A percentile compares a stretch with the other conserved stretches of the same genome.
Conservation (phyloP, 148 eudicot genomes). For the Rhododendron simsii region DNA sequence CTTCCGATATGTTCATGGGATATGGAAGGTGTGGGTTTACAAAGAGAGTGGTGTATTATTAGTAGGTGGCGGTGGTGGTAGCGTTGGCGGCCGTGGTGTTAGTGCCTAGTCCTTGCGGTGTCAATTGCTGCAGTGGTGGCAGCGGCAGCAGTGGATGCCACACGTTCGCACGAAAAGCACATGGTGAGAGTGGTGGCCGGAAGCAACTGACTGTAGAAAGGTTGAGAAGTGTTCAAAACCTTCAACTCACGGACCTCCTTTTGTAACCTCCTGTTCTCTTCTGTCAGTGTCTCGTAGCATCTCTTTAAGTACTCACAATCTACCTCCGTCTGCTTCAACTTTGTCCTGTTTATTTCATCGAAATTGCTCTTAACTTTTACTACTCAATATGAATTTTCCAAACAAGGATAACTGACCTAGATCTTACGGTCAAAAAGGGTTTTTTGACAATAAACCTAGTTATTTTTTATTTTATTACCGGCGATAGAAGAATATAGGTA, state of each 20-base stretch:
- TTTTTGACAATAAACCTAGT: too few relatives aligned
- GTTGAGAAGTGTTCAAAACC: constrained; percentile 68
- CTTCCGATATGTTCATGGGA: neutral
- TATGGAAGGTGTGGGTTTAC: neutral
- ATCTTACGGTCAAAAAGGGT: too few relatives aligned
- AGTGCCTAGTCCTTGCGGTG: neutral
- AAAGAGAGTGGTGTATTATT: neutral
- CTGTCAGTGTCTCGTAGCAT: constrained; percentile 77
- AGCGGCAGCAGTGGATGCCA: constrained; percentile 4
- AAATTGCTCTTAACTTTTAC: neutral
- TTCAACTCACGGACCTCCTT: constrained; percentile 82
- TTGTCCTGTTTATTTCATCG: constrained; percentile 47
- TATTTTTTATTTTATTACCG: too few relatives aligned
- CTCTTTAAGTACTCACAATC: constrained; percentile 89
- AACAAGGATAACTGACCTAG: neutral
- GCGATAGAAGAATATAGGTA: too few relatives aligned
- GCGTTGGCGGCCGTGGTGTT: neutral
- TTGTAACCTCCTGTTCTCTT: constrained; percentile 82
- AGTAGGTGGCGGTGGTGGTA: neutral
- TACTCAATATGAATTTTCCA: too few relatives aligned
- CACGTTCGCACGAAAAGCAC: constrained; percentile 93
- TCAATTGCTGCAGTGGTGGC: neutral
- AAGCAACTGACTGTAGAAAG: constrained; percentile 56
- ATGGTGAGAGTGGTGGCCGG: constrained; percentile 88
- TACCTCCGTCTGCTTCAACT: constrained; percentile 94